Base-by-base conservation (phyloP, 176 grass and related monocot species). In the Melocanna baccifera region DNA sequence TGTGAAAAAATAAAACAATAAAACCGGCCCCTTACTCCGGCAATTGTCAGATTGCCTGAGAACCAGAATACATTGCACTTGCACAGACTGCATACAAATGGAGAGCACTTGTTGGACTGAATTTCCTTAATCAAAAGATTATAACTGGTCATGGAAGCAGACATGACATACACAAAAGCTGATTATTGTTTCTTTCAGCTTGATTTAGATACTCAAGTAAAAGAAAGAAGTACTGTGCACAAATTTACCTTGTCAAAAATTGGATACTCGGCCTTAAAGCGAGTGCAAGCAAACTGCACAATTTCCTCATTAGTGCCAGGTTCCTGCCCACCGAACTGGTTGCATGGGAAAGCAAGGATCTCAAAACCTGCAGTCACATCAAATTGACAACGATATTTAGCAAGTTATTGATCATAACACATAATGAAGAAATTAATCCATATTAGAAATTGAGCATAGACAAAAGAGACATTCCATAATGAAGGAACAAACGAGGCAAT, bases 281-380 rank as follows among this genome's bases (percentile, higher is more conserved):
- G 91, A 74, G 93, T 93, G 83, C 96, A 93, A 71, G 90, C 93
- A 77, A 98, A 93, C 84, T 93, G 71, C 37, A 92, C 67, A 43
- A 98, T 98, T 83, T 98, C 93, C 68, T 94, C 93, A 58, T 95
- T 95, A 65, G 30, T 98, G 87, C 93, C 96, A 32, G 91, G 91
- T 81, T 95, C 93, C 78, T 98, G 93, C 20, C 83, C 89, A 28
- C 85, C 93, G 20, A 98, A 98, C 81, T 98, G 96, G 78, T 95
- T 98, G 93, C 91, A 98, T 28, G 93, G 96, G 55, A 98, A 95
- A 69, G 93, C 93, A 57, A 98, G 89, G 85, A 98, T 92, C 81
- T 98, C 91, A 73, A 98, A 85, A 86, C 89, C 96, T 98, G 62
- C 46, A 63, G 67, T 41, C 52, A 62, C 39, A 90, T 42, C 18